Percentiles rank a stretch among this genome's conserved stretches.
phyloP scores from a whole-genome alignment of 148 eudicot species.

The Vaccinium darrowii region DNA sequence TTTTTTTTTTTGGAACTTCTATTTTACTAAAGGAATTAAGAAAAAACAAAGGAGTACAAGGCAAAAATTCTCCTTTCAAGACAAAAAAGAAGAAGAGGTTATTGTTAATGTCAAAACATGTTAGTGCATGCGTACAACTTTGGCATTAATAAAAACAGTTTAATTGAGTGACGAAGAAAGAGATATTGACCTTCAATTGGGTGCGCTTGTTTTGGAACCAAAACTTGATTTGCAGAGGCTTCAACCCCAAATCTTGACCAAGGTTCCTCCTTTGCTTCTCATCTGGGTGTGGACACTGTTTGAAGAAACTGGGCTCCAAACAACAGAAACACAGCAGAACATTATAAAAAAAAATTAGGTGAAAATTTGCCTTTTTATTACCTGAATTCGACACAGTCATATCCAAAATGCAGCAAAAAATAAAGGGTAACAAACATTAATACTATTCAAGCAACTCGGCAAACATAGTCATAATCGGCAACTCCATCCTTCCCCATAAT shows the following conservation, averaged over 20 bases:
- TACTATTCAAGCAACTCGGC: neutral
- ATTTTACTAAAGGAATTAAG: too few species aligned
- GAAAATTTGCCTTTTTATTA: neutral
- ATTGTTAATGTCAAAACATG: too few species aligned
- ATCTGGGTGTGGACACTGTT: conserved; percentile 74
- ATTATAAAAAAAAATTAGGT: too few species aligned
- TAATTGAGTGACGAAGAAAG: neutral
- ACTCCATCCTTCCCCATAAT: too few species aligned
- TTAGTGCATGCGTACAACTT: too few species aligned
- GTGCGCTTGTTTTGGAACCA: conserved; percentile 91
- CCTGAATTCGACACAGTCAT: neutral
- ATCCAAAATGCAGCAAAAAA: neutral
- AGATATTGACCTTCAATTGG: conserved; percentile 61
- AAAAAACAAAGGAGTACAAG: neutral
- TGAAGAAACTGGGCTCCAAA: conserved; percentile 17
- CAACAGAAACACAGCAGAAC: neutral
- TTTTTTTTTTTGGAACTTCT: too few species aligned
- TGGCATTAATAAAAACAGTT: too few species aligned
- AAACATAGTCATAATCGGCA: neutral
- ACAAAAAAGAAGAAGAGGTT: too few species aligned
- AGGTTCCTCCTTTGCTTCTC: conserved; percentile 73
- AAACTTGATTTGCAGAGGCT: conserved; percentile 77
- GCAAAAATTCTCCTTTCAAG: neutral
- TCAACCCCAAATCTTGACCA: conserved; percentile 51
- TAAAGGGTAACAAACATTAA: neutral